These are phyloP conservation scores for Boletus rubescentipes DNA, from an alignment of 768 basidiomycete species.

Conservation along the genomic window DNA sequence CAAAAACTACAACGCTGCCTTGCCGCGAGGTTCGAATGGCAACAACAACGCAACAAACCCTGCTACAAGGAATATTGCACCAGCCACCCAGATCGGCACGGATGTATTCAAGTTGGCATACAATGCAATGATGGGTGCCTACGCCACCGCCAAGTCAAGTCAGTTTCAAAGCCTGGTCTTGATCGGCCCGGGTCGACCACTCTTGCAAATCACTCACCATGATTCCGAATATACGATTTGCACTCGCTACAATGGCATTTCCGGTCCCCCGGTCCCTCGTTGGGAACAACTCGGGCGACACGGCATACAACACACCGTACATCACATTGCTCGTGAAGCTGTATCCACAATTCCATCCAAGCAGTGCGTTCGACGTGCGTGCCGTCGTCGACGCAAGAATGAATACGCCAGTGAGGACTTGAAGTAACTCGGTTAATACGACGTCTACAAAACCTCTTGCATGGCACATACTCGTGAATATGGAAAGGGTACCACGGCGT, in stretches of 20 bases:
- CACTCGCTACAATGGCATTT: slow-evolving; percentile 49
- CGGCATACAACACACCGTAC: slow-evolving; percentile 48
- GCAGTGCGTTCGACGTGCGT: slow-evolving; percentile 47
- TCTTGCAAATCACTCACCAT: slow-evolving; percentile 38
- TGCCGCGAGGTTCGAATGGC: slow-evolving; percentile 58
- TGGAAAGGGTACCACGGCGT: slow-evolving; percentile 51
- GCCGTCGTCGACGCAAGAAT: slow-evolving; percentile 59
- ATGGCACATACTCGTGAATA: slow-evolving; percentile 43
- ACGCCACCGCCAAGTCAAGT: not conserved
- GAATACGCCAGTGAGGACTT: slow-evolving; percentile 54
- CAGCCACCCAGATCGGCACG: slow-evolving; percentile 56
- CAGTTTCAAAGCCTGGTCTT: not conserved
- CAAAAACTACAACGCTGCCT: slow-evolving; percentile 43
- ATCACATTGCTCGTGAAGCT: slow-evolving; percentile 56
- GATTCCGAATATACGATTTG: slow-evolving; percentile 59
- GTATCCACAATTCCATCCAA: slow-evolving; percentile 61
- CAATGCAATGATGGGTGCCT: slow-evolving; percentile 52
- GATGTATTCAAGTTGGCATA: slow-evolving; percentile 47
- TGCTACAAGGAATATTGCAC: slow-evolving; percentile 49
- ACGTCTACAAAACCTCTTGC: not conserved
- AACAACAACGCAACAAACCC: slow-evolving; percentile 49
- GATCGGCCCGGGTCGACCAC: not conserved
- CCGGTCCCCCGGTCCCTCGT: slow-evolving; percentile 56
- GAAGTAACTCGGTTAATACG: not conserved
- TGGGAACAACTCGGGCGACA: slow-evolving; percentile 53